Evolutionary conservation across 2,329 filamentous ascomycete genomes (phyloP).

Genomic region (Cadophora sp.): DNA sequence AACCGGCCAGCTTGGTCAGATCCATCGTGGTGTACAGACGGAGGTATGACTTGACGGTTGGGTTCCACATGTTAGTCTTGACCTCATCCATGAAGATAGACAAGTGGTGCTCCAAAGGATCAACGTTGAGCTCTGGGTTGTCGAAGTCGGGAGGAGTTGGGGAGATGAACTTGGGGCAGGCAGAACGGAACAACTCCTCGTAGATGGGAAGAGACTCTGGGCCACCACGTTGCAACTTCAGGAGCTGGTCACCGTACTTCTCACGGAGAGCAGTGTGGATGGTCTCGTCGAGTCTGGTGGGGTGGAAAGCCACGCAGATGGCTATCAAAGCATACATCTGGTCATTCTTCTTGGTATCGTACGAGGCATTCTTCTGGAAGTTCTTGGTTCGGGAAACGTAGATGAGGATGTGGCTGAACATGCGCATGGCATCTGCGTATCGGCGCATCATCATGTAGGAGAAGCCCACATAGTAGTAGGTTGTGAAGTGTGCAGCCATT

Average conservation of each 20-base stretch:
- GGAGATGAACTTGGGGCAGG: constrained; percentile 99
- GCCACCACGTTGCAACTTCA: constrained; percentile 94
- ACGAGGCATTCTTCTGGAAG: constrained; percentile 99
- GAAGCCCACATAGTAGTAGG: constrained; percentile 99
- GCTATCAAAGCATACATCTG: constrained; percentile 99
- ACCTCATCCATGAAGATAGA: constrained; percentile 99
- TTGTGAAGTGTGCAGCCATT: constrained; percentile 99
- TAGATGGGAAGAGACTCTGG: constrained; percentile 95
- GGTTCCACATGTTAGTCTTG: constrained; percentile 98
- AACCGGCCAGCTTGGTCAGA: constrained; percentile 94
- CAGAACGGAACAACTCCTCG: constrained; percentile 95
- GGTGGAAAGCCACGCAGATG: constrained; percentile 98
- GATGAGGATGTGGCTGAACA: constrained; percentile 99
- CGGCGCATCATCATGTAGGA: constrained; percentile 99
- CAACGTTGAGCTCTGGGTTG: constrained; percentile 92
- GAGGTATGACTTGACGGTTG: constrained; percentile 97
- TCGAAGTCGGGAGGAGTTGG: constrained; percentile 98
- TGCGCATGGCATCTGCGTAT: constrained; percentile 98
- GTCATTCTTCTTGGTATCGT: constrained; percentile 99
- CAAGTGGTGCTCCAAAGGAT: constrained; percentile 96
- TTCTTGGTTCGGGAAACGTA: constrained; percentile 99
- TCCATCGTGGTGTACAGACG: constrained; percentile 99
- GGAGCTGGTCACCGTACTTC: constrained; percentile 99
- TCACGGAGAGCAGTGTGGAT: constrained; percentile 97
- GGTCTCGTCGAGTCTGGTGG: constrained; percentile 95